These are phyloP conservation scores for Hypoxylon subgilvum DNA, from an alignment of 495 filamentous ascomycete genomes.

Conservation along the genomic window DNA sequence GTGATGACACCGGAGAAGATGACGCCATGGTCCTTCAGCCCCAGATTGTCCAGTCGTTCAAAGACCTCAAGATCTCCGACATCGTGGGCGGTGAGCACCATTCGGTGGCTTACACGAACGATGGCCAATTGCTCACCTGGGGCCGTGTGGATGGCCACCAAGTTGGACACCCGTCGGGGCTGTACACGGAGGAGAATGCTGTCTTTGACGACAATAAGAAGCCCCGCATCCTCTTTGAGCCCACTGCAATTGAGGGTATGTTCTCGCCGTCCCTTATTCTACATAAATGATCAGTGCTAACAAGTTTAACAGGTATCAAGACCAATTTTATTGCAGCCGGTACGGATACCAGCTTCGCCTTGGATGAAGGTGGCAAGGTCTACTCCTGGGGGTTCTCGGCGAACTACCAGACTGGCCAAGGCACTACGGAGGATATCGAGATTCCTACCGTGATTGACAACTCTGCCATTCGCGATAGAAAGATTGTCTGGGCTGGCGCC, in stretches of 20 bases:
- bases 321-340: constrained; percentile 50
- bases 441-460: constrained; percentile 64
- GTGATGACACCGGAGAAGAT: constrained; percentile 68
- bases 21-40: constrained; percentile 56
- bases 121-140: constrained; percentile 66
- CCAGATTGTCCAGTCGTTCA: constrained; percentile 57
- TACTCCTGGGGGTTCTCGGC: constrained; percentile 74
- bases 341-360: constrained; percentile 63
- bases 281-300: constrained; percentile 18
- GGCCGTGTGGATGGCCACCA: constrained; percentile 67
- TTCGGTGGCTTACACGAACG: constrained; percentile 60
- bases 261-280: neutral
- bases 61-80: constrained; percentile 54
- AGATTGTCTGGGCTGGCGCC: constrained; percentile 61
- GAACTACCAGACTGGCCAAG: constrained; percentile 69
- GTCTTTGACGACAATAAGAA: constrained; percentile 61
- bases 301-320: constrained; percentile 24
- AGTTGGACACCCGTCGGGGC: constrained; percentile 56
- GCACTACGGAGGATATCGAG: constrained; percentile 59
- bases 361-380: constrained; percentile 60
- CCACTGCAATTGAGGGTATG: constrained; percentile 53
- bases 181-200: constrained; percentile 60
- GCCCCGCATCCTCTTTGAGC: constrained; percentile 63
- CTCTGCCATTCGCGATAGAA: constrained; percentile 59
- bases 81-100: constrained; percentile 72